These are phyloP conservation scores for Auriscalpium vulgare DNA, from an alignment of 768 basidiomycete species.

Conservation along the genomic window DNA sequence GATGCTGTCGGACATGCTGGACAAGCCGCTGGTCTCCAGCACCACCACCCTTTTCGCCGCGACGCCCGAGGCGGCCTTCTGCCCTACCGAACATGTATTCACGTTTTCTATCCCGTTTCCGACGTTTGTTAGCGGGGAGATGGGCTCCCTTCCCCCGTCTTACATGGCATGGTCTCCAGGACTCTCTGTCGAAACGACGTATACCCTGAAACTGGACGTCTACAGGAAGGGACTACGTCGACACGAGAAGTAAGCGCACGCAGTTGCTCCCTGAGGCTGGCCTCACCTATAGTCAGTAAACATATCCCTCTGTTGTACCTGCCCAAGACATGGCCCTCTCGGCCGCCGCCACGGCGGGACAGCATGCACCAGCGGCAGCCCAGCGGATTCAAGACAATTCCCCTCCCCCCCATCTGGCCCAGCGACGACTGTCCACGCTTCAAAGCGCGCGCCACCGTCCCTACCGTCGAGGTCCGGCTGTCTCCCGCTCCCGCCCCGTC, in stretches of 20 bases:
- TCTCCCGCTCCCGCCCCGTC: not conserved
- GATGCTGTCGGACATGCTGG: conserved; percentile 7
- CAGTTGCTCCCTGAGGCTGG: not conserved
- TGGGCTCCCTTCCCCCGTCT: conserved; percentile 31
- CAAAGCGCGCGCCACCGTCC: conserved; percentile 5
- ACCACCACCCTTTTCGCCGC: conserved; percentile 1
- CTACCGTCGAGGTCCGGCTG: conserved; percentile 22
- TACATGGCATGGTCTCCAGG: conserved; percentile 25
- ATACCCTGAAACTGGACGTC: conserved; percentile 31
- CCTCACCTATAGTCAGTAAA: conserved; percentile 15
- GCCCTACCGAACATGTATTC: conserved; percentile 6
- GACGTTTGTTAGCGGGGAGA: conserved; percentile 22
- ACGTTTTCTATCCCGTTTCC: conserved; percentile 35
- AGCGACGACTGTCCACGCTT: not conserved
- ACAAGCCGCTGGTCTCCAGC: conserved; percentile 2
- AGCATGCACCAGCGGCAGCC: conserved; percentile 20
- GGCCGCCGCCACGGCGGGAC: conserved; percentile 25
- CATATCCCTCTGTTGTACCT: conserved; percentile 34
- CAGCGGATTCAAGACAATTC: conserved; percentile 23
- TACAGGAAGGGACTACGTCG: conserved; percentile 31
- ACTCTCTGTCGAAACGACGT: conserved; percentile 25
- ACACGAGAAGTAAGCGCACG: conserved; percentile 29
- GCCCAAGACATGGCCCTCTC: conserved; percentile 32
- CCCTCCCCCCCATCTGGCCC: conserved; percentile 19
- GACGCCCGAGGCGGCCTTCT: conserved; percentile 5